Conservation (phyloP, 768 basidiomycete genomes). For the Dendrothele bispora region DNA sequence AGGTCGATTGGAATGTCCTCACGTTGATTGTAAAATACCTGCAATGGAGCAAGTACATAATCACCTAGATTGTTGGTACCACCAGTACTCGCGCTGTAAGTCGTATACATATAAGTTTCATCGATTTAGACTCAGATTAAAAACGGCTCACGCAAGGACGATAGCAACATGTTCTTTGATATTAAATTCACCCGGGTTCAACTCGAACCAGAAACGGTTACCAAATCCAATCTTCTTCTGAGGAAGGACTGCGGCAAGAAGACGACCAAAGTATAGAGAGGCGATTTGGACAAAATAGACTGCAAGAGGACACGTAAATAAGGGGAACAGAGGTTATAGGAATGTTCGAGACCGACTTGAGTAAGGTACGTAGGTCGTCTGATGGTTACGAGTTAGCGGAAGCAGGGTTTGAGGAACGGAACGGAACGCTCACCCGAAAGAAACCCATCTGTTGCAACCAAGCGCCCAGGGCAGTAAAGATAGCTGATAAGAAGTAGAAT, state of each 20-base stretch:
- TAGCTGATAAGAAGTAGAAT: slow-evolving; percentile 20
- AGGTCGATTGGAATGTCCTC: not conserved
- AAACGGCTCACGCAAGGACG: slow-evolving; percentile 18
- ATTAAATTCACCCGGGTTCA: slow-evolving; percentile 22
- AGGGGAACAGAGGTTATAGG: not conserved
- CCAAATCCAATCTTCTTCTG: slow-evolving; percentile 19
- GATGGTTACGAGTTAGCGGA: not conserved
- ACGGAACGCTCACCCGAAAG: slow-evolving; percentile 13
- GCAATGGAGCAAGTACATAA: slow-evolving; percentile 23
- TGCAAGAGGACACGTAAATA: not conserved
- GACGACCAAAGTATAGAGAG: slow-evolving; percentile 16
- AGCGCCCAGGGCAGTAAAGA: slow-evolving; percentile 24
- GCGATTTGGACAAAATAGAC: slow-evolving; percentile 26
- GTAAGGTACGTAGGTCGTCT: slow-evolving; percentile 26
- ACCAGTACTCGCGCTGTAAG: slow-evolving; percentile 20
- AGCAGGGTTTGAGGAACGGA: not conserved
- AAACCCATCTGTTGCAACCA: slow-evolving; percentile 21
- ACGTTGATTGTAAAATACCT: slow-evolving; percentile 17
- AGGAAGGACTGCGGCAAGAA: slow-evolving; percentile 19
- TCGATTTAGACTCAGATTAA: no score
- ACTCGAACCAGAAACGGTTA: slow-evolving; percentile 13
- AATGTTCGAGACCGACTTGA: slow-evolving; percentile 15
- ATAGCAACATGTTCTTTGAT: slow-evolving; percentile 26
- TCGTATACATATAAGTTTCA: not conserved
- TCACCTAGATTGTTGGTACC: slow-evolving; percentile 23